A percentile compares a stretch with the other conserved stretches of the same genome.
phyloP scores from a whole-genome alignment of 495 filamentous ascomycete species.

The Lentithecium fluviatile region DNA sequence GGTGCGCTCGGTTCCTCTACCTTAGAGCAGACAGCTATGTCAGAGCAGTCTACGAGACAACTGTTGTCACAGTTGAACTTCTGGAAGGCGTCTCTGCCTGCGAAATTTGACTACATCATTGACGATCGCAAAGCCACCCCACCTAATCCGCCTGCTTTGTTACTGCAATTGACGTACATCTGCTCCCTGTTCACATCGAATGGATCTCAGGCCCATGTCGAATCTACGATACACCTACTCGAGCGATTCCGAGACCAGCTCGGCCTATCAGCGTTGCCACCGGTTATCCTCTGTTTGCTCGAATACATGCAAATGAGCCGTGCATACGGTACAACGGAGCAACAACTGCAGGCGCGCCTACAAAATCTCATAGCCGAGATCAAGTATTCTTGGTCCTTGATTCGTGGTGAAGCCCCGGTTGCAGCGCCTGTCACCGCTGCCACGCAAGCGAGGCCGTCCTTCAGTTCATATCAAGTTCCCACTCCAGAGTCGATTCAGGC shows the following conservation, averaged over 20 bases:
- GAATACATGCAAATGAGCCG: not conserved
- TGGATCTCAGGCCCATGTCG: slow-evolving; percentile 2
- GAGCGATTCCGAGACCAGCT: slow-evolving; percentile 5
- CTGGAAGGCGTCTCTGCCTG: slow-evolving; percentile 24
- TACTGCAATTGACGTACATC: slow-evolving; percentile 15
- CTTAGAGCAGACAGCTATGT: not conserved
- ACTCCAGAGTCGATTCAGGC: slow-evolving; percentile 23
- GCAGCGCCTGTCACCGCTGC: not conserved
- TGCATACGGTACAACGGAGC: not conserved
- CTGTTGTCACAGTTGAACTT: not conserved
- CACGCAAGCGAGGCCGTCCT: slow-evolving; percentile 1
- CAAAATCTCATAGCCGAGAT: slow-evolving; percentile 8
- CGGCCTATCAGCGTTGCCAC: slow-evolving; percentile 13
- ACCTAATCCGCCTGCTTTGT: slow-evolving; percentile 11
- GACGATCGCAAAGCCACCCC: not conserved
- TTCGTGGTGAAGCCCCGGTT: no score
- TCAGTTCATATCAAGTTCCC: slow-evolving; percentile 10
- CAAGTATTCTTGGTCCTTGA: slow-evolving; percentile 2
- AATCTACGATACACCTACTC: slow-evolving; percentile 2
- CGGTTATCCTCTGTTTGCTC: slow-evolving; percentile 10
- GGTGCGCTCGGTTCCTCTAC: slow-evolving; percentile 43
- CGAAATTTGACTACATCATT: slow-evolving; percentile 12
- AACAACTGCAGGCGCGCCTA: not conserved
- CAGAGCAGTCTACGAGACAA: not conserved
- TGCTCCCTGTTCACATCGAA: not conserved